Evolutionary conservation across 2,329 filamentous ascomycete species (phyloP), one percentile per base, ranked within the genome.

Genomic region (Trichocomaceae sp.): DNA sequence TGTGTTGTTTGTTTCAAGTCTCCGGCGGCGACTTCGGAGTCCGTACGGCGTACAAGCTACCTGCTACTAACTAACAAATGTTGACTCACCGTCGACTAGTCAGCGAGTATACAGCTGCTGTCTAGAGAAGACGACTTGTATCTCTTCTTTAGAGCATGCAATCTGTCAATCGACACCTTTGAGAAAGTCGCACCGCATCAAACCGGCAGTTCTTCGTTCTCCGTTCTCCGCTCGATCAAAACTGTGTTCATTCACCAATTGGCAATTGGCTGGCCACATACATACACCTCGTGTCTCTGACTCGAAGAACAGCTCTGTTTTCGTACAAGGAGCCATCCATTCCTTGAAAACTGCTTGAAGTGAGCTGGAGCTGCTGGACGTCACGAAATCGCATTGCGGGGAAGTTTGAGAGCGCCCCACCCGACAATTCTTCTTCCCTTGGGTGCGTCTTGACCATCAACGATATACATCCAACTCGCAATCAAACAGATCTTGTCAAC

Each of bases 1-100:
- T 51, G 39, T 17, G 49, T 23, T 23, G 49, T 51, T 51, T 51
- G 39, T 51, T 23, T 45, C 15, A n/a, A n/a, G n/a, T n/a, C n/a
- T n/a, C n/a, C n/a, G n/a, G 33, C 10, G 15, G 13, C 3, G 9
- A n/a, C 35, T 39, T 15, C 35, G 35, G 29, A 12, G 29, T 33
- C 29, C 29, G 29, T 33, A 33, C 12, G n/a, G n/a, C n/a, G n/a
- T n/a, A n/a, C n/a, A n/a, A n/a, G n/a, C n/a, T n/a, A n/a, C n/a
- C n/a, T n/a, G n/a, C n/a, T n/a, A n/a, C n/a, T n/a, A n/a, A n/a
- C n/a, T n/a, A n/a, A n/a, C n/a, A n/a, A n/a, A n/a, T n/a, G n/a
- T n/a, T n/a, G n/a, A n/a, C n/a, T n/a, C n/a, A n/a, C n/a, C n/a
- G 29, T 33, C 29, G 10, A 33, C 29, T 12, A 10, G 29, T 10